Evolutionary conservation across 129 eudicot species (phyloP).

Genomic region (Glebionis coronaria): DNA sequence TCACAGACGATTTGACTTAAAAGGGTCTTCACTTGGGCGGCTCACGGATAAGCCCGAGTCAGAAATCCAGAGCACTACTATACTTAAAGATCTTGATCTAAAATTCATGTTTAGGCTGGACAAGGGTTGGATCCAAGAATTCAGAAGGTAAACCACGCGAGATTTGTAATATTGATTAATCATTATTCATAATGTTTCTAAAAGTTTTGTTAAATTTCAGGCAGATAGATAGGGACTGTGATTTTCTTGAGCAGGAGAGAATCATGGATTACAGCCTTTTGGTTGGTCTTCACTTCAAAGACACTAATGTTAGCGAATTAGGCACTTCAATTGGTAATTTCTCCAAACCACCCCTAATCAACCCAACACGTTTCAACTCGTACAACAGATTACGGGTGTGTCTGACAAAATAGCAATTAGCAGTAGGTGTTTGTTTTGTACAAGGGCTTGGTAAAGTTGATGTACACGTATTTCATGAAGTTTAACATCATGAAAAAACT

Average conservation of each 20-base stretch:
- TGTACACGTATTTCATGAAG: too few relatives aligned
- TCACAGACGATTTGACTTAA: slow-evolving; percentile 86
- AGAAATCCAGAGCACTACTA: slow-evolving; percentile 80
- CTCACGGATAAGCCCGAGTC: slow-evolving; percentile 91
- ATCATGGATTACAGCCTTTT: slow-evolving; percentile 94
- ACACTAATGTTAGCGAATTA: slow-evolving; percentile 37
- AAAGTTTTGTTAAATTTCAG: slow-evolving; percentile 29
- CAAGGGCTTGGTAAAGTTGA: too few relatives aligned
- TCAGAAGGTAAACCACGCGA: slow-evolving; percentile 47
- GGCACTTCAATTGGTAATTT: slow-evolving; percentile 46
- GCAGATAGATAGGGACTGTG: slow-evolving; percentile 88
- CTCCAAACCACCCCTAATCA: neutral
- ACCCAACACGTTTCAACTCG: too few relatives aligned
- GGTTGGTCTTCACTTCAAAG: slow-evolving; percentile 92
- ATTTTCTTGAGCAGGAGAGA: slow-evolving; percentile 92
- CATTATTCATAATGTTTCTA: neutral
- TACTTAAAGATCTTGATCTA: slow-evolving; percentile 94
- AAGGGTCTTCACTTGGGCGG: slow-evolving; percentile 95
- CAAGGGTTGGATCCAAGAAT: slow-evolving; percentile 83
- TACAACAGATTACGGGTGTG: too few relatives aligned
- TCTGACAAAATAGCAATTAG: too few relatives aligned
- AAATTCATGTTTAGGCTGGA: slow-evolving; percentile 82
- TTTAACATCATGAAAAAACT: too few relatives aligned
- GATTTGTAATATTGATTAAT: neutral
- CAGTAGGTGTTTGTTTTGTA: too few relatives aligned